Percentiles rank a stretch among this genome's conserved stretches.
phyloP scores from a whole-genome alignment of 1,284 basidiomycete species.

The Exobasidium cylindrosporum region DNA sequence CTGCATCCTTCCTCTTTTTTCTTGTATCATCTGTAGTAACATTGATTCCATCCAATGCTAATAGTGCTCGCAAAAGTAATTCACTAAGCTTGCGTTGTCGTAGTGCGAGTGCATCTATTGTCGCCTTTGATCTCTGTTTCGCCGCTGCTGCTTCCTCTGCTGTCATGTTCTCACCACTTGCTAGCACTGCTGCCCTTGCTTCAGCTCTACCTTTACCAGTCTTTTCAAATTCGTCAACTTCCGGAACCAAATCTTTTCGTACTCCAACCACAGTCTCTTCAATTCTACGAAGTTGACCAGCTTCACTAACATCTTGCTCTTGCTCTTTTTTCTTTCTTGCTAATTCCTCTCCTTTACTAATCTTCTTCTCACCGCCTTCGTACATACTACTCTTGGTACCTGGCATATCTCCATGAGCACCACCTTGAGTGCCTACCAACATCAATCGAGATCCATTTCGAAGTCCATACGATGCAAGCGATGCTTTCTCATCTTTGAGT shows the following conservation, averaged over 20 bases:
- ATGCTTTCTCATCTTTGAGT: conserved; percentile 43
- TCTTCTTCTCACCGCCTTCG: conserved; percentile 8
- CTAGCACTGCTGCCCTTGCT: background rate
- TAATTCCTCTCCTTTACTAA: conserved; percentile 17
- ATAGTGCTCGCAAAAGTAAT: conserved; percentile 41
- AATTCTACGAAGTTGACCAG: conserved; percentile 36
- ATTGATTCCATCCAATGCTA: conserved; percentile 43
- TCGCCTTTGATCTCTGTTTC: background rate
- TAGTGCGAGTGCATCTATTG: conserved; percentile 20
- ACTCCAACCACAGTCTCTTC: conserved; percentile 27
- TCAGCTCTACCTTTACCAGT: background rate
- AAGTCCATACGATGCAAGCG: conserved; percentile 40
- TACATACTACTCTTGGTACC: conserved; percentile 22
- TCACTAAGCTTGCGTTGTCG: conserved; percentile 46
- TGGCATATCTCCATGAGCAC: conserved; percentile 27
- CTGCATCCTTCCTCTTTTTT: conserved; percentile 42
- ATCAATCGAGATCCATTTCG: conserved; percentile 40
- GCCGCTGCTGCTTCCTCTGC: background rate
- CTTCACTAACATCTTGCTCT: conserved; percentile 27
- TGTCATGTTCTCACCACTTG: background rate
- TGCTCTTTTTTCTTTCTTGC: conserved; percentile 14
- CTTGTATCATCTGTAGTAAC: conserved; percentile 42
- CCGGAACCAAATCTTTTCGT: conserved; percentile 35
- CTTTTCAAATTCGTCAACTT: conserved; percentile 33
- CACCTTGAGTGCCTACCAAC: conserved; percentile 33